Base-by-base conservation (phyloP, 352 stramenopile genomes). In the Phytophthora hybrid region DNA sequence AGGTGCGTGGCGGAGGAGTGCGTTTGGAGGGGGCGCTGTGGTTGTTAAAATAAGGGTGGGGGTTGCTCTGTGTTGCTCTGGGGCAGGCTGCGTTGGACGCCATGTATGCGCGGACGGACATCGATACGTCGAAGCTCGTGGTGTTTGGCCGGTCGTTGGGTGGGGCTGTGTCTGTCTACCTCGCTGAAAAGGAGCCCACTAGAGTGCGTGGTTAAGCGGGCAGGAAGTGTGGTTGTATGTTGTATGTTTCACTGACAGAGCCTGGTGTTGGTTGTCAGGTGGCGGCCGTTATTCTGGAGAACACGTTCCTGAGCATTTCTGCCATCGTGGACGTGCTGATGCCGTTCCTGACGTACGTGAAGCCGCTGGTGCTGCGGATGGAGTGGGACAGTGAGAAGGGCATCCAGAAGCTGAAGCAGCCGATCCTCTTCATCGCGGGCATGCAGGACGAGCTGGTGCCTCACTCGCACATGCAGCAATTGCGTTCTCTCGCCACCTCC, bases 291-390 rank as follows among this genome's bases (percentile, higher is more conserved):
- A 89, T 98, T 47, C 71, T 98, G 13, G 96, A 99, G 73, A 99
- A 99, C 74, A 98, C 96, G 13, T 98, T 99, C 73, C 73, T 96
- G 16, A 97, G 84, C 63, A 98, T 99, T 63, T 88, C 88, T 1
- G 76, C 87, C 2, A 99, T 98, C 94, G 94, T 99, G 1, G 94
- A 98, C 82, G 79, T 89, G 55, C 61, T 99, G 41, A 97, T 99
- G 90, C 96, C 95, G 4, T 87, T 93, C 29, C 68, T 99, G 11
- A 81, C 87, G 26, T 93, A 94, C 41, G 67, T 98, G 39, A 98
- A 98, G 80, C 71, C 81, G 1, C 65, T 98, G 14, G 84, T 99
- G 46, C 82, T 98, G 49, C 80, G 92, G 8, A 98, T 98, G 44
- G 77, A 93, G 32, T 99, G 95, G 95, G 82, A 98, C 79, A 98